Percentiles rank a stretch among this genome's conserved stretches.
phyloP scores from a whole-genome alignment of 352 stramenopile genomes.

The Globisporangium radiosum region DNA sequence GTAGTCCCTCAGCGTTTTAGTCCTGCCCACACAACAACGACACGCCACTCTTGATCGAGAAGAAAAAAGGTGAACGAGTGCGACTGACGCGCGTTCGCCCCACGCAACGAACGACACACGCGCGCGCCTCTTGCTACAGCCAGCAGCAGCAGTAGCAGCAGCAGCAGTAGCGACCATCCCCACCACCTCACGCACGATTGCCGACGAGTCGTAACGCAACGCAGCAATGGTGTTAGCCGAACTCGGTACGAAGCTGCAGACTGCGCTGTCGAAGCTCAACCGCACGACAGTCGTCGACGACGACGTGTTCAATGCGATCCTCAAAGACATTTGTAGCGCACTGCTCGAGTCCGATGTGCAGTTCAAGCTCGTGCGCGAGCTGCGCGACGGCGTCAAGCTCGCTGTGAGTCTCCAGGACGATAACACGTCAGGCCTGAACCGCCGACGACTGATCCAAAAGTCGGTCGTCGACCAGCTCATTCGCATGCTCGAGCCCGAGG shows the following conservation, averaged over 20 bases:
- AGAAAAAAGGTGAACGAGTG: too few relatives aligned
- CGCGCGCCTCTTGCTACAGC: too few relatives aligned
- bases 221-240: slow-evolving; percentile 83
- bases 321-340: slow-evolving; percentile 90
- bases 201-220: too few relatives aligned
- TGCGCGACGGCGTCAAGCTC: slow-evolving; percentile 88
- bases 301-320: slow-evolving; percentile 80
- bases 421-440: slow-evolving; percentile 68
- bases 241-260: slow-evolving; percentile 84
- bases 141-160: too few relatives aligned
- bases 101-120: too few relatives aligned
- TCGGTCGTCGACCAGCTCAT: slow-evolving; percentile 88
- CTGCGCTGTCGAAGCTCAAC: slow-evolving; percentile 84
- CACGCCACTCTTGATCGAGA: too few relatives aligned
- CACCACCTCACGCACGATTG: too few relatives aligned
- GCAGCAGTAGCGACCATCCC: too few relatives aligned
- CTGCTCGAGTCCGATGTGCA: slow-evolving; percentile 89
- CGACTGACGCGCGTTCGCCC: too few relatives aligned
- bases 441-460: slow-evolving; percentile 87
- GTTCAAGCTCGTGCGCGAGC: slow-evolving; percentile 82
- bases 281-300: slow-evolving; percentile 86
- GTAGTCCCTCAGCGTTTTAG: too few relatives aligned
- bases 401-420: slow-evolving; percentile 77
- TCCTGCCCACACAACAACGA: too few relatives aligned
- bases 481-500: slow-evolving; percentile 83